Evolutionary conservation across 805 yeast species (phyloP).

Genomic region (Spencermartinsiella europaea): DNA sequence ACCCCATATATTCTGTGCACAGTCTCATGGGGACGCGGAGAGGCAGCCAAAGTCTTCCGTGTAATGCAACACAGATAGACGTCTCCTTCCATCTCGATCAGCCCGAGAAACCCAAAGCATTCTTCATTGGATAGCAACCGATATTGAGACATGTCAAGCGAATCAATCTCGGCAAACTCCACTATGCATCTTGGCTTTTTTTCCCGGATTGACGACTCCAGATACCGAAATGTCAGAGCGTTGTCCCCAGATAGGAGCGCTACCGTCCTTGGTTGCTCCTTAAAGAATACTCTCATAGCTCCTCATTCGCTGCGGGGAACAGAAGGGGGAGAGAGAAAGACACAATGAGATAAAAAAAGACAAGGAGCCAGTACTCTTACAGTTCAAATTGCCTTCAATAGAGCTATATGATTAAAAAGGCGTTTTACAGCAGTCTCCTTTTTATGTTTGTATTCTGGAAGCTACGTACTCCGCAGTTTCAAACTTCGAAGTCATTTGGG

Average conservation of each 20-base stretch:
- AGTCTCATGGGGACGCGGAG: constrained; percentile 73
- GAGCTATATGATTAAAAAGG: too few species aligned
- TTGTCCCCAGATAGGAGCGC: constrained; percentile 55
- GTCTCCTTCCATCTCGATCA: constrained; percentile 63
- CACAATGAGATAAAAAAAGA: too few species aligned
- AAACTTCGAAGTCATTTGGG: too few species aligned
- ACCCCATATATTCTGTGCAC: constrained; percentile 78
- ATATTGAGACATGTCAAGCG: constrained; percentile 37
- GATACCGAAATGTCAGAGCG: constrained; percentile 49
- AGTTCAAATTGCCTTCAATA: too few species aligned
- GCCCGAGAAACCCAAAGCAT: constrained; percentile 60
- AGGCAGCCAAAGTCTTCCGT: constrained; percentile 70
- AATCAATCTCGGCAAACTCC: constrained; percentile 39
- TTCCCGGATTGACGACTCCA: constrained; percentile 5
- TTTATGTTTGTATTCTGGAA: too few species aligned
- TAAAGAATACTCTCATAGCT: constrained; percentile 58
- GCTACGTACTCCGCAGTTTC: too few species aligned
- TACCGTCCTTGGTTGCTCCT: constrained; percentile 62
- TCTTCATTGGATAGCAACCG: constrained; percentile 37
- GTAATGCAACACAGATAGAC: constrained; percentile 76
- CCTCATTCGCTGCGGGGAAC: too few species aligned
- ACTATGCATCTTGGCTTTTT: constrained; percentile 33
- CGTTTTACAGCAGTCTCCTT: too few species aligned
- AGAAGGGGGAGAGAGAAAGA: too few species aligned
- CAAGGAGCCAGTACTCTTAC: too few species aligned